Evolutionary conservation across 176 grass and related monocot species (phyloP).

Genomic region (Hordeum vulgare): DNA sequence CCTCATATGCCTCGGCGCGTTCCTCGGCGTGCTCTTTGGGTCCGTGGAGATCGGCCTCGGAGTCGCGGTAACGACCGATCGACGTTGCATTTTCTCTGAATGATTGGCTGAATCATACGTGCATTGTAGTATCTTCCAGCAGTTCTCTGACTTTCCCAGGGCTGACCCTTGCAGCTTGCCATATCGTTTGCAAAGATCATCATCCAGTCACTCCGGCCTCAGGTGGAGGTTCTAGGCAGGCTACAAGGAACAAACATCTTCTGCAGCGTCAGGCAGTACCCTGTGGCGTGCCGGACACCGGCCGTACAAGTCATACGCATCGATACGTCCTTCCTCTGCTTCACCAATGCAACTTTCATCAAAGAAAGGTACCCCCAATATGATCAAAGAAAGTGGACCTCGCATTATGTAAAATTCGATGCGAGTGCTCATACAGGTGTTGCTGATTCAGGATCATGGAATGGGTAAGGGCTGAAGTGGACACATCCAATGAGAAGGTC

Average conservation of each 20-base stretch:
- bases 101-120: not conserved
- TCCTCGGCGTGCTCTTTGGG: slow-evolving; percentile 79
- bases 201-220: slow-evolving; percentile 60
- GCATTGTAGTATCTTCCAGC: not conserved
- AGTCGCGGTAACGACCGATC: slow-evolving; percentile 45
- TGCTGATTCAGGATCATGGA: slow-evolving; percentile 48
- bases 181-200: slow-evolving; percentile 87
- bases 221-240: slow-evolving; percentile 71
- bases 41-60: slow-evolving; percentile 87
- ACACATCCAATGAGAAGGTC: slow-evolving; percentile 30
- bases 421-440: not conserved
- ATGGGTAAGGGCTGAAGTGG: slow-evolving; percentile 45
- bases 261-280: slow-evolving; percentile 81
- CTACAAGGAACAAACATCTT: slow-evolving; percentile 71
- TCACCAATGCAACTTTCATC: slow-evolving; percentile 79
- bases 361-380: slow-evolving; percentile 61
- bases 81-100: not conserved
- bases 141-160: not conserved
- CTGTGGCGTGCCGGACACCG: slow-evolving; percentile 38
- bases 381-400: not conserved
- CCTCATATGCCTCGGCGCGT: slow-evolving; percentile 69
- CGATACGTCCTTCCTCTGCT: slow-evolving; percentile 79
- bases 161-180: slow-evolving; percentile 39
- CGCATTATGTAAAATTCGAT: not conserved
- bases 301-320: slow-evolving; percentile 49